Evolutionary conservation across 495 filamentous ascomycete species (phyloP).

Genomic region (Staphylotrichum tortipilum): DNA sequence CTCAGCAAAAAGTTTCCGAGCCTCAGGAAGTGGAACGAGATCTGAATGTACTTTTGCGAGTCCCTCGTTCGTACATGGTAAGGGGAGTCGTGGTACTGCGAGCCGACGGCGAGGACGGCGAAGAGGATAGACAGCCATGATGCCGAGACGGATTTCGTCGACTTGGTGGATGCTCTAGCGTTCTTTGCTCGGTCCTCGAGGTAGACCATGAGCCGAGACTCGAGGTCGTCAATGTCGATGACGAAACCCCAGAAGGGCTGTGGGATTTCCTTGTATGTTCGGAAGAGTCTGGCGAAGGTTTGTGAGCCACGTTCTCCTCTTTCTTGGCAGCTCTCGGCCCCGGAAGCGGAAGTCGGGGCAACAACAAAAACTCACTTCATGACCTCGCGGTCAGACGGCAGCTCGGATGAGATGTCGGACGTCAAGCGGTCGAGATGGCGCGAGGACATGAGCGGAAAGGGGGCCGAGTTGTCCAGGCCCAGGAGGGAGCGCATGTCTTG

Average conservation of each 20-base stretch:
- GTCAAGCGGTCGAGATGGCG: constrained; percentile 62
- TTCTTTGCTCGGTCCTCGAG: constrained; percentile 55
- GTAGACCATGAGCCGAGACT: constrained; percentile 56
- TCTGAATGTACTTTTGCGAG: constrained; percentile 48
- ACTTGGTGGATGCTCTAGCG: constrained; percentile 39
- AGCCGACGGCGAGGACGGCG: constrained; percentile 69
- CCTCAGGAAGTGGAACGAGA: constrained; percentile 48
- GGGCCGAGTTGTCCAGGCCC: constrained; percentile 75
- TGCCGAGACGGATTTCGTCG: constrained; percentile 48
- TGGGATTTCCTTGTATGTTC: constrained; percentile 66
- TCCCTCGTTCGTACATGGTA: constrained; percentile 44
- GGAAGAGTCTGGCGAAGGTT: constrained; percentile 50
- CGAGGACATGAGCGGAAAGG: constrained; percentile 74
- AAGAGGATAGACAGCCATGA: constrained; percentile 69
- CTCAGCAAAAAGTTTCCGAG: constrained; percentile 45
- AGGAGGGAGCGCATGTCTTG: constrained; percentile 69
- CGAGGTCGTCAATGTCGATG: constrained; percentile 57
- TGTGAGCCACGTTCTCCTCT: background rate
- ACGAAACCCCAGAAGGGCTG: constrained; percentile 75
- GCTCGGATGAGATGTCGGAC: constrained; percentile 58
- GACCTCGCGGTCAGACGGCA: constrained; percentile 54
- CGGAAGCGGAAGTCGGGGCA: no score
- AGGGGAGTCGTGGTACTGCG: constrained; percentile 67
- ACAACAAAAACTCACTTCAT: constrained; percentile 36
- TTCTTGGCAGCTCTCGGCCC: no score